Evolutionary conservation across 257 asterid genomes (phyloP), one percentile per base, ranked within the genome.

Genomic region (Lavandula angustifolia): DNA sequence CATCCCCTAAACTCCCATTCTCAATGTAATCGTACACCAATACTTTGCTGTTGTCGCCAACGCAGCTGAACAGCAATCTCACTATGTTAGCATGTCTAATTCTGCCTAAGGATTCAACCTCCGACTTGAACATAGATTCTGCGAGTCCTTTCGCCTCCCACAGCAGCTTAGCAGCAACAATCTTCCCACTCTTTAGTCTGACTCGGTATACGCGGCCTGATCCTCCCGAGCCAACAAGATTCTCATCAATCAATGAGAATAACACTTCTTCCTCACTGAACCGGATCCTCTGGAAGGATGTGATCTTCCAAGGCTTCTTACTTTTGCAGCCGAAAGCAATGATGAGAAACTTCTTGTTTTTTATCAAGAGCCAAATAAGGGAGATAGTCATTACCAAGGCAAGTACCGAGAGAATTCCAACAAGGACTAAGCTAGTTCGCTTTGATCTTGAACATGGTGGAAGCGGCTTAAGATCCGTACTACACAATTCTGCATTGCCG

Each of bases 401-500:
- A 60, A 69, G 68, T 47, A 60, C 51, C 8, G 76, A 55, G 12
- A 71, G 66, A 46, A 47, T 16, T 2, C 42, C 76, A 14, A 60
- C 68, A 29, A 69, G 9, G 16, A 60, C 54, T 35, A 69, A 7
- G 51, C 74, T 69, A 16, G 22, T 37, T 0, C 54, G 60, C 38
- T 56, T 63, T 9, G 76, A 40, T 37, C 66, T 63, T 7, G 71
- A 47, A 29, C 76, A 71, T 6, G 76, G 27, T 16, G 8, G 54
- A 55, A 71, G 76, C 1, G 41, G 61, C 41, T 4, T 56, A 6
- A 55, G 40, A 13, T 55, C 33, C 60, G 14, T 18, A 35, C 76
- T 56, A 5, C 76, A 71, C 76, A 71, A 55, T 14, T 31, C 71
- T 14, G 76, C 14, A 56, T 71, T 71, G 31, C 76, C 76, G 13